These are phyloP conservation scores for Kwoniella dendrophila DNA, from an alignment of 768 basidiomycete genomes.

Conservation along the genomic window DNA sequence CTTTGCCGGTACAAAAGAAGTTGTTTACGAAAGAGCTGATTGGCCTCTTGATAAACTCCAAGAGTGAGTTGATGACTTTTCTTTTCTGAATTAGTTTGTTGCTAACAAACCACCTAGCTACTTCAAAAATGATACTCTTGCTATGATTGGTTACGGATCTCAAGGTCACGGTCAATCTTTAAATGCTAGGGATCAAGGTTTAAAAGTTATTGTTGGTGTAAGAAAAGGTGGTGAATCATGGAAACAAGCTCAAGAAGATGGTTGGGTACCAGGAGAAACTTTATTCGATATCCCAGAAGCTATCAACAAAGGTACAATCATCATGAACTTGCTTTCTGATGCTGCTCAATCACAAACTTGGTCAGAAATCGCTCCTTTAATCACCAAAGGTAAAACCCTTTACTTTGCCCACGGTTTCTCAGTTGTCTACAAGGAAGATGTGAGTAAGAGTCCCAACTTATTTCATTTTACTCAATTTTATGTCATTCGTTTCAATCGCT, in stretches of 20 bases:
- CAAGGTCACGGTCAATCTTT: slow-evolving; percentile 94
- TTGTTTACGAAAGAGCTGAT: slow-evolving; percentile 92
- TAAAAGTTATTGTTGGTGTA: slow-evolving; percentile 98
- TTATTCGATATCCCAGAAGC: slow-evolving; percentile 98
- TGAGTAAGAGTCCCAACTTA: slow-evolving; percentile 31
- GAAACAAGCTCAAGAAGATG: slow-evolving; percentile 92
- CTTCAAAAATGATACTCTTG: slow-evolving; percentile 99
- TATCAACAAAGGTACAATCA: slow-evolving; percentile 90
- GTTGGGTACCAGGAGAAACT: slow-evolving; percentile 97
- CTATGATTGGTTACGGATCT: slow-evolving; percentile 97
- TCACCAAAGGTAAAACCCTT: slow-evolving; percentile 99
- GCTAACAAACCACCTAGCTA: slow-evolving; percentile 59
- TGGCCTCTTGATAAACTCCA: slow-evolving; percentile 98
- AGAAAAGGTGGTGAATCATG: slow-evolving; percentile 95
- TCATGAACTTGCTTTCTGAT: slow-evolving; percentile 99
- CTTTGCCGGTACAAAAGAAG: slow-evolving; percentile 92
- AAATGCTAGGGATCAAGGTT: slow-evolving; percentile 97
- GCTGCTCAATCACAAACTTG: slow-evolving; percentile 98
- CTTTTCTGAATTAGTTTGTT: neutral
- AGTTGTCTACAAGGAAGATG: slow-evolving; percentile 92
- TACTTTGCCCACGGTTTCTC: slow-evolving; percentile 99
- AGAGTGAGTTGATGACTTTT: slow-evolving; percentile 59
- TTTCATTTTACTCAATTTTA: neutral
- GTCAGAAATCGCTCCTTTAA: slow-evolving; percentile 82
- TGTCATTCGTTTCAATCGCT: neutral